A percentile compares a stretch with the other conserved stretches of the same genome.
Conservation (phyloP, 345 rosid species). For the Moricandia moricandioides region DNA sequence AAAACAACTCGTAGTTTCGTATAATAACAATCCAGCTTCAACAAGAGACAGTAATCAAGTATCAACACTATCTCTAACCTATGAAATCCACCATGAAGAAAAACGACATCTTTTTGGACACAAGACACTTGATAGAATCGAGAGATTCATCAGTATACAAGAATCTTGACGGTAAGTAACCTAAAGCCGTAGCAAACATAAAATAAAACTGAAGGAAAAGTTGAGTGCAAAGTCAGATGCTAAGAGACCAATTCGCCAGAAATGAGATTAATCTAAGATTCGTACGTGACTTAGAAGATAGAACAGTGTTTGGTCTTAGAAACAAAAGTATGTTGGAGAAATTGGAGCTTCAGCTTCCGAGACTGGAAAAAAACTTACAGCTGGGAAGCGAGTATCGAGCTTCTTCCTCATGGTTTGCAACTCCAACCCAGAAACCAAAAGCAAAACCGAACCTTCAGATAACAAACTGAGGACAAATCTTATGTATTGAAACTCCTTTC, state of each 20-base stretch:
- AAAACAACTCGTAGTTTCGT: too few relatives aligned
- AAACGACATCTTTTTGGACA: neutral
- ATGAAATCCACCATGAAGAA: too few relatives aligned
- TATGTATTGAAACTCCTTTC: slow-evolving; percentile 1
- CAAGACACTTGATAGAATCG: neutral
- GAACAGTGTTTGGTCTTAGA: neutral
- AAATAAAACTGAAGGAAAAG: neutral
- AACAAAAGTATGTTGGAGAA: neutral
- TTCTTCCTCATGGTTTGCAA: slow-evolving; percentile 34
- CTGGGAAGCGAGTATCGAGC: slow-evolving; percentile 42
- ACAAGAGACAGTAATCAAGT: neutral
- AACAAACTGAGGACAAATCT: neutral
- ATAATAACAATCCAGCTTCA: neutral
- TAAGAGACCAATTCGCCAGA: neutral
- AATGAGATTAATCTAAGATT: neutral
- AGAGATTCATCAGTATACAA: neutral
- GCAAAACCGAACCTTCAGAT: neutral
- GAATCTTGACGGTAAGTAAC: neutral
- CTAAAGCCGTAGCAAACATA: neutral
- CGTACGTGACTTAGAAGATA: neutral
- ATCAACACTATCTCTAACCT: neutral
- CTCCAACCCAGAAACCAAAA: neutral
- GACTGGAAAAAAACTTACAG: slow-evolving; percentile 25
- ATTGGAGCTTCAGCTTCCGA: neutral
- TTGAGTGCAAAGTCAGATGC: neutral